A percentile compares a stretch with the other conserved stretches of the same genome.
These are phyloP conservation scores for Adansonia digitata DNA, from an alignment of 345 rosid species.

Conservation along the genomic window DNA sequence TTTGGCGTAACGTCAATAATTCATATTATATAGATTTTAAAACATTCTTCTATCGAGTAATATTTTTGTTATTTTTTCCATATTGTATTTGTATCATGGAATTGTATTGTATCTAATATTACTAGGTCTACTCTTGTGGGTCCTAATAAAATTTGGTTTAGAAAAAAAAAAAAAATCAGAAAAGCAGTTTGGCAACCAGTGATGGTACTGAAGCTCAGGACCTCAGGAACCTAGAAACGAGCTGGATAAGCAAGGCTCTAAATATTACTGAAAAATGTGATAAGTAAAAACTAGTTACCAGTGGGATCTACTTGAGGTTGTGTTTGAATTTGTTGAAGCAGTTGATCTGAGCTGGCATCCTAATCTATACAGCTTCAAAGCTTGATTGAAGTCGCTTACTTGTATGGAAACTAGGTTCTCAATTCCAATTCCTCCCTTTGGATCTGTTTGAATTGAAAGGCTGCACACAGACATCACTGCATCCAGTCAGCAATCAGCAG, in stretches of 20 bases:
- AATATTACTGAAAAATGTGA: background rate
- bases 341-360: conserved; percentile 78
- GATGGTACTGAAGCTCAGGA: too few species aligned
- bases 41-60: too few species aligned
- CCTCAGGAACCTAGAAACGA: background rate
- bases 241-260: background rate
- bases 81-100: too few species aligned
- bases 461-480: conserved; percentile 35
- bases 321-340: conserved; percentile 69
- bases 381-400: conserved; percentile 57
- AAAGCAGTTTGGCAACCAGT: background rate
- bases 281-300: conserved; percentile 42
- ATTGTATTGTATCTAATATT: too few species aligned
- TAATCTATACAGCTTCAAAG: conserved; percentile 58
- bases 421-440: conserved; percentile 51
- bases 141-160: too few species aligned
- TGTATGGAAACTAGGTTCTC: conserved; percentile 56
- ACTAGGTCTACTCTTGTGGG: too few species aligned
- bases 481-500: conserved; percentile 8
- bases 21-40: too few species aligned
- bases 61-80: too few species aligned
- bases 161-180: too few species aligned
- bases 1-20: too few species aligned
- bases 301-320: conserved; percentile 74
- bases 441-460: conserved; percentile 56